phyloP scores from a whole-genome alignment of 139 green algal species.

The Mychonastes homosphaera region DNA sequence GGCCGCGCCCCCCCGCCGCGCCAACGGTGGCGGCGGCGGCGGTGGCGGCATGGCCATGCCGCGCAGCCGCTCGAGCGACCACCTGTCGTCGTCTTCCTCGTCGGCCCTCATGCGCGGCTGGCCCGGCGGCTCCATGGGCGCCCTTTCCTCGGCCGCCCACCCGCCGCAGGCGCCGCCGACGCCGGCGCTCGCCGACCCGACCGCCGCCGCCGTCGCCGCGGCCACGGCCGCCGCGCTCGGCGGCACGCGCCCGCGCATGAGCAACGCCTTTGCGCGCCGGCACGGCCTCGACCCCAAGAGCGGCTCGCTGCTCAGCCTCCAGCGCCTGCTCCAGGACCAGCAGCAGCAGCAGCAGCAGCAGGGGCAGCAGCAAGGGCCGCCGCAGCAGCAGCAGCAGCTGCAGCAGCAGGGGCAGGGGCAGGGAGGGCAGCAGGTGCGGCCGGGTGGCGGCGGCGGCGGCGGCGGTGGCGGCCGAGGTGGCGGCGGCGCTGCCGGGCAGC shows the following conservation, averaged over 20 bases:
- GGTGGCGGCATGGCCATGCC: not conserved
- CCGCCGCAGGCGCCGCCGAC: not conserved
- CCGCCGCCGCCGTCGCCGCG: not conserved
- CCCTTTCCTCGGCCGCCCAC: constrained; percentile 1
- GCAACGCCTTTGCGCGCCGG: constrained; percentile 64
- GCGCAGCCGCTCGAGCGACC: not conserved
- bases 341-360: constrained; percentile 4
- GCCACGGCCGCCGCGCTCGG: not conserved
- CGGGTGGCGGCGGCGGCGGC: not conserved
- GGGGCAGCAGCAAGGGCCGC: too few species aligned
- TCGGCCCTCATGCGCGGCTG: too few species aligned
- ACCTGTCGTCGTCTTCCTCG: too few species aligned
- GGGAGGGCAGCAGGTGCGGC: not conserved
- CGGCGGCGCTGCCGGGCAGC: constrained; percentile 2
- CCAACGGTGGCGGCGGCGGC: not conserved
- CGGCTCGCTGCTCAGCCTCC: constrained; percentile 19
- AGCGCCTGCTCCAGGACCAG: constrained; percentile 9
- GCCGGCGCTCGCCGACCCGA: not conserved
- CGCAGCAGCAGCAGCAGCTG: not conserved
- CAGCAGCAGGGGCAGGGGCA: not conserved
- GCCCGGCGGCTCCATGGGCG: too few species aligned
- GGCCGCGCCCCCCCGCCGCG: too few species aligned
- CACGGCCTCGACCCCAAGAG: constrained; percentile 58
- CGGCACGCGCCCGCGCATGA: constrained; percentile 18
- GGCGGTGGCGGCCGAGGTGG: not conserved